A percentile compares a stretch with the other conserved stretches of the same genome.
phyloP scores from a whole-genome alignment of 257 asterid species.

The Solanum medicagineum region DNA sequence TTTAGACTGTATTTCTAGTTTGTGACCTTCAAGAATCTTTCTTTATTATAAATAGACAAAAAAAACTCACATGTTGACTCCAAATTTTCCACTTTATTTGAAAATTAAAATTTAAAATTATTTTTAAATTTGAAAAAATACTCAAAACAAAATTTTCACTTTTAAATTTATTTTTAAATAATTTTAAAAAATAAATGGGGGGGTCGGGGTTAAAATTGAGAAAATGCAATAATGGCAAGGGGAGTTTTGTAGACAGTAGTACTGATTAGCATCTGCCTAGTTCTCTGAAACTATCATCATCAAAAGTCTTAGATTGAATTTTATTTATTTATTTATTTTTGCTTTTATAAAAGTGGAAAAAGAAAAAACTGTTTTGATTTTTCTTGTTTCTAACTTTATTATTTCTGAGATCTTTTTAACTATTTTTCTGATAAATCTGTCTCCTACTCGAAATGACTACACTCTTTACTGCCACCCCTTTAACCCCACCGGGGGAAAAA shows the following conservation, averaged over 20 bases:
- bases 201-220: neutral
- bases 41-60: neutral
- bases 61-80: neutral
- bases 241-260: neutral
- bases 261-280: constrained; percentile 1
- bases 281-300: constrained; percentile 9
- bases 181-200: neutral
- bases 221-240: neutral
- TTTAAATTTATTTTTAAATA: too few relatives aligned
- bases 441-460: constrained; percentile 38
- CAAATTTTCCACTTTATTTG: too few relatives aligned
- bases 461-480: constrained; percentile 14
- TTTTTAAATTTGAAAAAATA: neutral
- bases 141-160: neutral
- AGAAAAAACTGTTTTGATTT: neutral
- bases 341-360: neutral
- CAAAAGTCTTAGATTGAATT: neutral
- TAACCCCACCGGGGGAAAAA: neutral
- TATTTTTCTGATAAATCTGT: constrained; percentile 30
- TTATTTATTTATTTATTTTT: neutral
- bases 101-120: neutral
- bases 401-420: neutral
- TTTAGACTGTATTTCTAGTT: neutral
- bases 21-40: neutral
- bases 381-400: neutral